Conservation (phyloP, 2,329 filamentous ascomycete species). For the Leptographium lundbergii region DNA sequence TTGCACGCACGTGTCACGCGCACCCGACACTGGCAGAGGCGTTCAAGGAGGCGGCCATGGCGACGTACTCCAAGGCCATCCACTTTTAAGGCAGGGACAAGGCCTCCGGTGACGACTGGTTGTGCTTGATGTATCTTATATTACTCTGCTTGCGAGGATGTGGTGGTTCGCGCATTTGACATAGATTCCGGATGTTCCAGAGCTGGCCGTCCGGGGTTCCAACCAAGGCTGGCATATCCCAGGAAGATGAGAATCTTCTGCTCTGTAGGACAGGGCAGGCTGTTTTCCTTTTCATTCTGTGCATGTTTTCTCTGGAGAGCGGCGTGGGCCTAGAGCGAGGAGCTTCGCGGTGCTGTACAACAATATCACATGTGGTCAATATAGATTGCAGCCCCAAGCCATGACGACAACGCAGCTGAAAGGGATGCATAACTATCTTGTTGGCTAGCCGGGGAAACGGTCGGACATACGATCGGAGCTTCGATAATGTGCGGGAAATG, state of each 20-base stretch:
- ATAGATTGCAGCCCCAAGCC: neutral
- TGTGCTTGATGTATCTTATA: neutral
- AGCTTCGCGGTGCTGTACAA: neutral
- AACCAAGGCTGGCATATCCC: neutral
- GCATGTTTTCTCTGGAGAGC: neutral
- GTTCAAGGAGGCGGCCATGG: constrained; percentile 99
- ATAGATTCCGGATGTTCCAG: neutral
- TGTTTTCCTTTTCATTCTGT: neutral
- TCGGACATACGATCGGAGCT: constrained; percentile 14
- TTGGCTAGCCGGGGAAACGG: neutral
- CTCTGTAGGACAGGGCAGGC: neutral
- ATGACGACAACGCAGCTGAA: neutral
- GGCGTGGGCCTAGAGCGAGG: neutral
- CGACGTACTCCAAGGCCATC: constrained; percentile 88
- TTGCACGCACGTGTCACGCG: constrained; percentile 88
- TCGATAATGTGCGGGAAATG: constrained; percentile 3
- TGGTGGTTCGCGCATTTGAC: neutral
- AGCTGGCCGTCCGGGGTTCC: neutral
- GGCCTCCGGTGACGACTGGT: neutral
- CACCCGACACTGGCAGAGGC: constrained; percentile 94
- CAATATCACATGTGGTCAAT: neutral
- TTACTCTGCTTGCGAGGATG: neutral
- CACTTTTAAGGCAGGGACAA: constrained; percentile 56
- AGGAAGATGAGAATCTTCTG: neutral
- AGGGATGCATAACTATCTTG: neutral